Percentiles rank a stretch among this genome's conserved stretches.
These are phyloP conservation scores for Raphanus hybrid DNA, from an alignment of 441 rosid species.

Conservation along the genomic window DNA sequence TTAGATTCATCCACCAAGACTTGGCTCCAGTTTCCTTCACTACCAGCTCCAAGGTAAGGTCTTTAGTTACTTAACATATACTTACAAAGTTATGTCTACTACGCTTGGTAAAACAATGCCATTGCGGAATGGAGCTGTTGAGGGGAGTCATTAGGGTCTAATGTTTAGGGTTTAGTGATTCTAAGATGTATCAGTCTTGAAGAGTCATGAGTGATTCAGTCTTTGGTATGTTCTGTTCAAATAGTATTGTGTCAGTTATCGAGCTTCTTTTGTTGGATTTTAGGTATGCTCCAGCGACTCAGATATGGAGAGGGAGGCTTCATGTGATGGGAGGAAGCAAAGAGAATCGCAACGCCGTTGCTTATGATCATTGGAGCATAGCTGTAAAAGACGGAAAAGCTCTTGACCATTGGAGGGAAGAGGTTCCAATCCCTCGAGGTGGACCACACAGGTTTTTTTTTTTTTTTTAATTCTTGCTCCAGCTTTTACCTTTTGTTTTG, in stretches of 20 bases:
- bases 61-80: not conserved
- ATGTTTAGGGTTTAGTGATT: not conserved
- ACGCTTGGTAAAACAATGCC: not conserved
- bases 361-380: slow-evolving; percentile 86
- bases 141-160: not conserved
- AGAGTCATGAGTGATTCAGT: not conserved
- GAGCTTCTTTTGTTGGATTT: slow-evolving; percentile 3
- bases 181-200: not conserved
- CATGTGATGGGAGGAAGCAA: slow-evolving; percentile 97
- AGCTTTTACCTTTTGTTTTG: not conserved
- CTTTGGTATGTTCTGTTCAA: not conserved
- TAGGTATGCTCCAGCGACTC: slow-evolving; percentile 95
- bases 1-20: slow-evolving; percentile 64
- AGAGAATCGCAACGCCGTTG: slow-evolving; percentile 87
- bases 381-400: slow-evolving; percentile 83
- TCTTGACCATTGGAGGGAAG: slow-evolving; percentile 67
- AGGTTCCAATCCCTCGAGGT: slow-evolving; percentile 84
- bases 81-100: not conserved
- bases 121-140: not conserved
- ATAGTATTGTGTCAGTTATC: not conserved
- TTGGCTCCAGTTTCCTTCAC: slow-evolving; percentile 64
- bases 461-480: not conserved
- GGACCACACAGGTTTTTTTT: slow-evolving; percentile 84
- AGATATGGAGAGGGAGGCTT: slow-evolving; percentile 91
- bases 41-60: slow-evolving; percentile 73